Base-by-base conservation (phyloP, 306 rosid genomes). In the Luffa aegyptiaca region DNA sequence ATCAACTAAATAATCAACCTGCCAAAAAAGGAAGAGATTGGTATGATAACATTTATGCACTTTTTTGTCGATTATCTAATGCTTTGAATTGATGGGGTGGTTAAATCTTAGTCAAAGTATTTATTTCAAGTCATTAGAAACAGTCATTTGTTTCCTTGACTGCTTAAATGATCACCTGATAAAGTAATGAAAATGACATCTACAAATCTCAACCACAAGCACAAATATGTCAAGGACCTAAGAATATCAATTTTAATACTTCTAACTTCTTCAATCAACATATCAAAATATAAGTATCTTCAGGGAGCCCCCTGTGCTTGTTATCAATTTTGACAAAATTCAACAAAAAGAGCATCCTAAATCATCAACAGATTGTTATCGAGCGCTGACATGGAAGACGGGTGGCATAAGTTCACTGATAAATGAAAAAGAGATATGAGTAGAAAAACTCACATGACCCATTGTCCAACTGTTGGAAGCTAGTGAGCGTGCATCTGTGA, bases 1-100 rank as follows among this genome's bases (percentile, higher is more conserved):
- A 84, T 93, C 97, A 83, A 91, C 92, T 79, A 95, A 87, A 80
- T 91, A 95, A 82, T 93, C 96, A 77, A 95, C 89, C 99, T 95
- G 89, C 84, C 61, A 87, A 81, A 78, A 14, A 8, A 80, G 20
- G 51, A 37, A 68, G 64, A 36, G 12, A 57, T 58, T 7, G 26
- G 78, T 48, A 73, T 48, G 3, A 26, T 31, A 26, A 26, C 31
- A 51, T 45, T 56, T 31, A 12, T 26, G 41, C 59, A 68, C 41
- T 68, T 39, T 37, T 13, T 26, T 26, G 31, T 26, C 31, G 18
- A 65, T 65, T 16, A 37, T 37, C 18, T 17, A 65, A 12, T 16
- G 37, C 20, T 35, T 59, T 21, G 49, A 36, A 65, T 17, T 65
- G 69, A 62, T 12, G 9, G 18, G n/a, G 10, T 31, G 41, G 8